These are phyloP conservation scores for Sclerotiophoma versabilis DNA, from an alignment of 2,329 filamentous ascomycete species.

Conservation along the genomic window DNA sequence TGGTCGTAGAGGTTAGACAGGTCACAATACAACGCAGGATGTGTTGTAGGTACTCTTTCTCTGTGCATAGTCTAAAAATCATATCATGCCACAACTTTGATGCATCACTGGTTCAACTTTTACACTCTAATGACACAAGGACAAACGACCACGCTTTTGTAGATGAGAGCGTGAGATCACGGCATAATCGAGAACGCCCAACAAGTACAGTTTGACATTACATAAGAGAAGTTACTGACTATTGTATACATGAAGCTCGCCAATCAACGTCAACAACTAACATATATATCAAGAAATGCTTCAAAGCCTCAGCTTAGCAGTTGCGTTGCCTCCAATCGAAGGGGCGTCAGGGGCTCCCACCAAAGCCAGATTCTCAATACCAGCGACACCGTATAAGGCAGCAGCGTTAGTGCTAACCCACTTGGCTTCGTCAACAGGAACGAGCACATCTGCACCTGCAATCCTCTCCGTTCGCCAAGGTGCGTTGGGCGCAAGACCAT, in stretches of 20 bases:
- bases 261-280: background rate
- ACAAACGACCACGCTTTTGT: too few relatives aligned
- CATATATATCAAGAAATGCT: background rate
- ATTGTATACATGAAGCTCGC: background rate
- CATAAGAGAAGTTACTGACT: background rate
- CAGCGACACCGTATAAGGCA: conserved; percentile 64
- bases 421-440: conserved; percentile 61
- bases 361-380: conserved; percentile 62
- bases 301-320: conserved; percentile 3
- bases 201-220: background rate
- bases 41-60: too few relatives aligned
- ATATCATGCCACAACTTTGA: background rate
- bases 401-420: conserved; percentile 66
- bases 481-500: conserved; percentile 52
- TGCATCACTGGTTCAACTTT: background rate
- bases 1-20: conserved; percentile 9
- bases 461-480: conserved; percentile 53
- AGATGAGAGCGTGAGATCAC: too few relatives aligned
- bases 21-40: too few relatives aligned
- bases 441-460: conserved; percentile 54
- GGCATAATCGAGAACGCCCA: background rate
- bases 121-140: background rate
- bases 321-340: conserved; percentile 21
- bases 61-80: background rate
- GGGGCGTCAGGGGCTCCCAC: conserved; percentile 33